phyloP scores from a whole-genome alignment of 192 early-diverging fungal genomes.

The Coemansia sp. region DNA sequence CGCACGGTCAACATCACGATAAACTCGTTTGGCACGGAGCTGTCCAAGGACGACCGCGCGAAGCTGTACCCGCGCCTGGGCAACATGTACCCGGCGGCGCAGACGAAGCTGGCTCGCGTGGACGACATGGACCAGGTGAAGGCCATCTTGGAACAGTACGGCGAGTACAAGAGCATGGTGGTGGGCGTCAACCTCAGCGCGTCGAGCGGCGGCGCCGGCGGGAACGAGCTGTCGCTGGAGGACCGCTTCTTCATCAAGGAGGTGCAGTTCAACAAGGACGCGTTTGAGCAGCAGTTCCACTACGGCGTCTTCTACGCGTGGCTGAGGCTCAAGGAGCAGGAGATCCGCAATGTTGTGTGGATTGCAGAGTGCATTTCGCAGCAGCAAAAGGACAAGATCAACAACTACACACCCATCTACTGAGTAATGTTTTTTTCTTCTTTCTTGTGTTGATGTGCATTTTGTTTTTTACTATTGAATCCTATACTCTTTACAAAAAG shows the following conservation, averaged over 20 bases:
- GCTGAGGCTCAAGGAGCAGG: slow-evolving; percentile 96
- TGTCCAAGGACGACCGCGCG: slow-evolving; percentile 92
- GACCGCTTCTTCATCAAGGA: slow-evolving; percentile 96
- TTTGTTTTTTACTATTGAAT: neutral
- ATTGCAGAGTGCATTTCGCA: slow-evolving; percentile 99
- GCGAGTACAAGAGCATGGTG: slow-evolving; percentile 89
- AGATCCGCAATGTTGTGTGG: slow-evolving; percentile 98
- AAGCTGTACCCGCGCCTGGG: slow-evolving; percentile 94
- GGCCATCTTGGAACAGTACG: slow-evolving; percentile 73
- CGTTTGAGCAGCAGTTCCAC: slow-evolving; percentile 97
- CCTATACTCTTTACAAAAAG: no score
- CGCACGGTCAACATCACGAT: slow-evolving; percentile 98
- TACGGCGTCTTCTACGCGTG: slow-evolving; percentile 94
- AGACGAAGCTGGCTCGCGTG: slow-evolving; percentile 72
- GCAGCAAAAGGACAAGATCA: slow-evolving; percentile 93
- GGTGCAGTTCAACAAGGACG: slow-evolving; percentile 87
- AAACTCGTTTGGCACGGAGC: slow-evolving; percentile 97
- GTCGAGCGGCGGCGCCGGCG: slow-evolving; percentile 18
- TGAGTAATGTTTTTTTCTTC: slow-evolving; percentile 30
- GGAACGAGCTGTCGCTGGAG: slow-evolving; percentile 75
- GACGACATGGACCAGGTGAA: slow-evolving; percentile 98
- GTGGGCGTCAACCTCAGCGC: slow-evolving; percentile 54
- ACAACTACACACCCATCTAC: slow-evolving; percentile 91
- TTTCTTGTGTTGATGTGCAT: no score
- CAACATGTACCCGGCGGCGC: slow-evolving; percentile 90